Base-by-base conservation (phyloP, 2,329 filamentous ascomycete species). In the Monilinia laxa region DNA sequence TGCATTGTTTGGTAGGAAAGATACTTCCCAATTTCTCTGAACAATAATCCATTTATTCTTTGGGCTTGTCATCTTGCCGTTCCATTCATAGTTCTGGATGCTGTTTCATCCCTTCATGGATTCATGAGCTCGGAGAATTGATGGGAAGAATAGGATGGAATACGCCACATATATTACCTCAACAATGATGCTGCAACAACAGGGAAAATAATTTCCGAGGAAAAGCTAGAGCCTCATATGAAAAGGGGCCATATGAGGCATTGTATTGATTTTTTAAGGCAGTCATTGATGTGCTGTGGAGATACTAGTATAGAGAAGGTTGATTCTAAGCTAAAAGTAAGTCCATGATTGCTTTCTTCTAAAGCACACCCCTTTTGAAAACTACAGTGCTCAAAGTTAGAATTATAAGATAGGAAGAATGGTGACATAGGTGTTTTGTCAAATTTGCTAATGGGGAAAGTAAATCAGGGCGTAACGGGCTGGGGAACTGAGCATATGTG, bases 251-350 rank as follows among this genome's bases (percentile, higher is more conserved):
- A 63, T 10, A 31, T 63, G 23, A 28, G 55, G 6, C 68, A 70
- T 58, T 70, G 68, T 10, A 65, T 70, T 57, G 68, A 70, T 52
- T 69, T 67, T 47, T 31, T 70, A n/a, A 62, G 68, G 5, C 68
- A 70, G 57, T 55, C 64, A 16, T n/a, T 70, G 25, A 69, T 70
- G 68, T 70, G 68, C 16, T 31, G 58, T 31, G 68, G 55, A 3
- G 68, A 70, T 45, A 67, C 64, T n/a, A 70, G 35, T 45, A 52
- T 67, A 5, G 66, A 67, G 42, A 57, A 28, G 3, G 66, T 63
- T 10, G 18, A 63, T 18, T 23, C 42, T 1, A 42, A 38, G 20
- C 23, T 59, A 4, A 59, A 59, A 2, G 57, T 59, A 35, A 16
- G 42, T 28, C 18, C 3, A 4, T 10, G 6, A 12, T 20, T 2